A percentile compares a stretch with the other conserved stretches of the same genome.
Conservation (phyloP, 148 eudicot species). For the Camellia granthamiana region DNA sequence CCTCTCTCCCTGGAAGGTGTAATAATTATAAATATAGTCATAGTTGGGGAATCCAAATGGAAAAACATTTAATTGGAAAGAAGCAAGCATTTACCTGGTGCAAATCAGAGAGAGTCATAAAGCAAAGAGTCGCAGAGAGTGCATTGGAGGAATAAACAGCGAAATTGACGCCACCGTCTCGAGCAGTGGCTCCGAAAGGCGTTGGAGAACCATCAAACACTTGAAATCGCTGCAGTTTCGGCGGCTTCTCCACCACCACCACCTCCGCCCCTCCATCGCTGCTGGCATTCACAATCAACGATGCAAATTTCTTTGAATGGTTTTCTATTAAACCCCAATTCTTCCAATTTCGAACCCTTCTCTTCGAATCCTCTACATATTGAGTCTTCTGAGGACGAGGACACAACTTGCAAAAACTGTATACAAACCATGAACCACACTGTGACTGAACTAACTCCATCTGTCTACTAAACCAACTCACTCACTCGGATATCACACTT, state of each 20-base stretch:
- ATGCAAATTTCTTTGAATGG: neutral
- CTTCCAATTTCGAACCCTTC: neutral
- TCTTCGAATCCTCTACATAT: conserved; percentile 1
- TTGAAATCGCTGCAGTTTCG: conserved; percentile 45
- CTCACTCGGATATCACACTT: neutral
- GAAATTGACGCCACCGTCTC: conserved; percentile 84
- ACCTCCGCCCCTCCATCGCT: conserved; percentile 32
- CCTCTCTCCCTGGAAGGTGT: no score
- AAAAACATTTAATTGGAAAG: neutral
- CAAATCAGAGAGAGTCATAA: conserved; percentile 61
- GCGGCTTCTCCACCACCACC: conserved; percentile 41
- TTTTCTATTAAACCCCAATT: neutral
- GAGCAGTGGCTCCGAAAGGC: conserved; percentile 74
- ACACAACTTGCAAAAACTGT: conserved; percentile 17
- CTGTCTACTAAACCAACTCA: neutral
- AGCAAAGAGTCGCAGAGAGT: conserved; percentile 68
- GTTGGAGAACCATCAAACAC: conserved; percentile 56
- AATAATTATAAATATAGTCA: no score
- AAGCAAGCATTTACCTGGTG: conserved; percentile 39
- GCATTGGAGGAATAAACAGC: conserved; percentile 71
- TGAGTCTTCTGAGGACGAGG: conserved; percentile 14
- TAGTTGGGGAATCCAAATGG: neutral
- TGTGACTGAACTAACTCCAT: conserved; percentile 37
- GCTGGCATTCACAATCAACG: conserved; percentile 27
- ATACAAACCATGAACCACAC: conserved; percentile 24